Evolutionary conservation across 2,329 filamentous ascomycete genomes (phyloP), one percentile per base, ranked within the genome.

Genomic region (Camillea tinctor): DNA sequence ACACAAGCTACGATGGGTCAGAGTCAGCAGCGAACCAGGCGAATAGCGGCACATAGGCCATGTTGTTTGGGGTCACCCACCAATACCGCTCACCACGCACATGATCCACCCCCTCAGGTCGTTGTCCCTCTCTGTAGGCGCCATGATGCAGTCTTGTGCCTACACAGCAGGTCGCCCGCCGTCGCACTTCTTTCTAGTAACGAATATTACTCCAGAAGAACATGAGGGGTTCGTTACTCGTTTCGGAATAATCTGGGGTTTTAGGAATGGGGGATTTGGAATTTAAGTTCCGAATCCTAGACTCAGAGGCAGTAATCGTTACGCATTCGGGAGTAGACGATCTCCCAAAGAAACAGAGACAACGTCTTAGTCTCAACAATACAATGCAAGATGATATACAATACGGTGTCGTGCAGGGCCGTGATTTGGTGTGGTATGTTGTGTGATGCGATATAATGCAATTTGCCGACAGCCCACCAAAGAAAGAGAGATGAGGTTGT

Each of bases 71-170:
- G 57, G 62, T 67, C 60, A 80, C 83, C 60, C 69, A 88, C 86
- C 86, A 64, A 87, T 77, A 57, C 93, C 87, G 72, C 93, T 96
- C 75, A 93, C 92, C 66, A 93, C 81, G 71, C 84, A 88, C 90
- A 98, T 92, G 68, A 98, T 89, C 94, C 94, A 98, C 70, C 95
- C 94, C 65, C 93, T 87, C 64, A 89, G 89, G 79, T 98, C 94
- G 79, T 94, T 95, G 73, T 87, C 83, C 65, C 90, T 71, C 40
- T 69, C 75, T 55, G 66, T 68, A 58, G 65, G 67, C 57, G 74
- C 73, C 78, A 81, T 82, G 72, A 69, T 71, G 66, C 64, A 67
- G 57, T 66, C 64, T 63, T 64, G 57, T 63, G 54, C 60, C 64
- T 63, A 44, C 57, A 62, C 57, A 62, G 56, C 52, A 55, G 57